Conservation (phyloP, 805 yeast species). For the Teunomyces aglyptinius region DNA sequence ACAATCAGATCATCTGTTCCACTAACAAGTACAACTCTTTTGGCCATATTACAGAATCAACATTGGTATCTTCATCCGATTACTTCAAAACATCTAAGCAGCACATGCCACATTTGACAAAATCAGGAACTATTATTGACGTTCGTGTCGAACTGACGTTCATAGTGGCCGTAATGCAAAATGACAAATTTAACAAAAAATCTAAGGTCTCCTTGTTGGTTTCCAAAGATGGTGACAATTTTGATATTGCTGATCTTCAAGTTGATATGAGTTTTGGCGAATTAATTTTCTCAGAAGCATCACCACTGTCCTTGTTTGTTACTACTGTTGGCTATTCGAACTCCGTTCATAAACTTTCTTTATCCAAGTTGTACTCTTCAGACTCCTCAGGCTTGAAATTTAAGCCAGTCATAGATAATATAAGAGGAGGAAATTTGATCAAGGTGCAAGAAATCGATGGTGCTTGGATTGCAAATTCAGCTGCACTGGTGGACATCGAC, state of each 20-base stretch:
- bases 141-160: constrained; percentile 41
- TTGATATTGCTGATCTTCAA: constrained; percentile 40
- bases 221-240: constrained; percentile 46
- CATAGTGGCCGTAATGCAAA: constrained; percentile 36
- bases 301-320: constrained; percentile 34
- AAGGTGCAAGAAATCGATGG: constrained; percentile 59
- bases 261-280: constrained; percentile 36
- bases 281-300: constrained; percentile 37
- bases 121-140: constrained; percentile 29
- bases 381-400: constrained; percentile 60
- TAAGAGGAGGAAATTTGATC: constrained; percentile 42
- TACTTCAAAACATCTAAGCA: constrained; percentile 37
- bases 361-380: constrained; percentile 45
- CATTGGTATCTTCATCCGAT: constrained; percentile 41
- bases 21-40: constrained; percentile 35
- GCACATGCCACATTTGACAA: constrained; percentile 24
- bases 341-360: constrained; percentile 8
- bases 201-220: constrained; percentile 41
- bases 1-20: constrained; percentile 33
- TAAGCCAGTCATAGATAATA: constrained; percentile 40
- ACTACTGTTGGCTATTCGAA: constrained; percentile 22
- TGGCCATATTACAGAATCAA: constrained; percentile 38
- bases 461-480: constrained; percentile 51
- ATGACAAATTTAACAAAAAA: constrained; percentile 41
- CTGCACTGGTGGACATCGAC: constrained; percentile 15